Conservation (phyloP, 2,329 filamentous ascomycete genomes). For the Laburnicola sp. region DNA sequence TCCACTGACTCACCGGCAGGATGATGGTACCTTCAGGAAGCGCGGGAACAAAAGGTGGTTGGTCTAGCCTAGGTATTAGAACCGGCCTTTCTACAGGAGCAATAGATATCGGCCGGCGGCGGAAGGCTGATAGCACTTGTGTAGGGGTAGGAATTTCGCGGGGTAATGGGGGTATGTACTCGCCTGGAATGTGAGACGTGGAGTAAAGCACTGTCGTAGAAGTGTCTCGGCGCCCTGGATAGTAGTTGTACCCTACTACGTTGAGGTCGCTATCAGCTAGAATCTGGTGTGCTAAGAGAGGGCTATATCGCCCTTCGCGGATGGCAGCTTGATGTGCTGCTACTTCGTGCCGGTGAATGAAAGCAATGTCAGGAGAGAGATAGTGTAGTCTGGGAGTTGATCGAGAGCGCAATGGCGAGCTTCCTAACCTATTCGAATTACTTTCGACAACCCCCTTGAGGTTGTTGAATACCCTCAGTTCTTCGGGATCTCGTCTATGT, state of each 20-base stretch:
- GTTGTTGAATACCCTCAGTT: not conserved
- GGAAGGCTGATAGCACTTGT: not conserved
- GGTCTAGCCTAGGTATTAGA: not conserved
- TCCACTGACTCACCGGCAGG: not conserved
- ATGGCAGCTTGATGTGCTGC: constrained; percentile 7
- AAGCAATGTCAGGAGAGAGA: constrained; percentile 19
- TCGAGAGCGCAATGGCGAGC: not conserved
- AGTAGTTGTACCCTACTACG: not conserved
- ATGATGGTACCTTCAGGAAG: not conserved
- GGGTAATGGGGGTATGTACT: not conserved
- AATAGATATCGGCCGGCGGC: not conserved
- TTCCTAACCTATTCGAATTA: not conserved
- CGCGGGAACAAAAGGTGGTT: constrained; percentile 4
- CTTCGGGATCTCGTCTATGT: not conserved
- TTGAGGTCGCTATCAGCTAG: not conserved
- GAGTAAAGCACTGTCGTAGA: not conserved
- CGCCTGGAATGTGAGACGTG: not conserved
- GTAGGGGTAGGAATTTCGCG: not conserved
- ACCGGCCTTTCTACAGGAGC: not conserved
- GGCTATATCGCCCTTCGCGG: constrained; percentile 4
- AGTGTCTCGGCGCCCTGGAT: not conserved
- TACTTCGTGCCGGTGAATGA: constrained; percentile 7
- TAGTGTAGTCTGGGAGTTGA: constrained; percentile 17
- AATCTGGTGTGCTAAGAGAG: not conserved
- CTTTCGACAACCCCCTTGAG: not conserved